phyloP scores from a whole-genome alignment of 2,329 filamentous ascomycete species.

The Plectosphaerella plurivora region DNA sequence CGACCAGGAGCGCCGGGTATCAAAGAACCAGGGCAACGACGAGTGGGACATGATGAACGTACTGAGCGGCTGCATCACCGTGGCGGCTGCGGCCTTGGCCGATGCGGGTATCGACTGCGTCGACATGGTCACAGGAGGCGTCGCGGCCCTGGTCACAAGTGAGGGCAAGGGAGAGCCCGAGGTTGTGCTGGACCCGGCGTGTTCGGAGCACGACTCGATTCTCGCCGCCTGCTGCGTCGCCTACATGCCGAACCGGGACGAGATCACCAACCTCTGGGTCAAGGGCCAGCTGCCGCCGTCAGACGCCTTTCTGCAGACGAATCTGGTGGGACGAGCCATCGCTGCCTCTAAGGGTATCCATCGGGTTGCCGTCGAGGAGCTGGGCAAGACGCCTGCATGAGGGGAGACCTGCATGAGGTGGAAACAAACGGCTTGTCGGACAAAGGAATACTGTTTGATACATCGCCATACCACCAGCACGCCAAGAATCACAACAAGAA shows the following conservation, averaged over 20 bases:
- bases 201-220: constrained; percentile 73
- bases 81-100: constrained; percentile 84
- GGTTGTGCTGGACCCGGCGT: constrained; percentile 75
- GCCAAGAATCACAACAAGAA: too few species aligned
- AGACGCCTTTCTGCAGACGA: constrained; percentile 22
- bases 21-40: constrained; percentile 47
- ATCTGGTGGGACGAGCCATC: constrained; percentile 33
- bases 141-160: constrained; percentile 68
- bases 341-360: constrained; percentile 33
- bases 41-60: constrained; percentile 91
- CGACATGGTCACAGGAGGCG: constrained; percentile 82
- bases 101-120: constrained; percentile 96
- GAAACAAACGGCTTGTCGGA: not conserved
- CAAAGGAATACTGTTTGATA: too few species aligned
- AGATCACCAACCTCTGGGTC: constrained; percentile 92
- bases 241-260: constrained; percentile 81
- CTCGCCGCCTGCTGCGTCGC: constrained; percentile 84
- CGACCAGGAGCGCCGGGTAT: constrained; percentile 67
- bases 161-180: constrained; percentile 19
- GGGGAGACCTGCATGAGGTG: not conserved
- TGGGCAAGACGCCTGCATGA: not conserved
- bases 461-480: too few species aligned
- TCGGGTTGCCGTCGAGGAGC: constrained; percentile 1
- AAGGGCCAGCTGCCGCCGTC: constrained; percentile 61
- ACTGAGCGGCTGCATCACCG: constrained; percentile 86